Base-by-base conservation (phyloP, 441 rosid species). In the Erysimum cheiri region DNA sequence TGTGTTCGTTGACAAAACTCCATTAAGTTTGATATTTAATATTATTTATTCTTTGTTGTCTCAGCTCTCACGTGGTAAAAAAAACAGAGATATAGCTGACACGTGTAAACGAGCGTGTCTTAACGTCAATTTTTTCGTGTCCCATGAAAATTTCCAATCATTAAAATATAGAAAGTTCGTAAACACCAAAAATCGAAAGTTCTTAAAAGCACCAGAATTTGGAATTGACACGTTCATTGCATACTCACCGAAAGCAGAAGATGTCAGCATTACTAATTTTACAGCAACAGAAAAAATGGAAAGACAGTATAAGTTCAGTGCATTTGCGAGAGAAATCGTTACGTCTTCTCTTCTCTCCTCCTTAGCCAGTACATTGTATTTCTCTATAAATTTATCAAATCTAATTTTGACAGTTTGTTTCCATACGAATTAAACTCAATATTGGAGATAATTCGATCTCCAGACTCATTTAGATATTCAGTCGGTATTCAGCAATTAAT, bases 261-360 rank as follows among this genome's bases (percentile, higher is more conserved):
- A 55, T 60, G 69, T 73, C 73, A 74, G 35, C 36, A 35, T 74
- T 65, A 50, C 46, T 59, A 28, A 35, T 26, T 44, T 59, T 44
- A 44, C 44, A 36, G n/a, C 3, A 52, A 12, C 3, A 26, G 24
- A n/a, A 14, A 3, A 41, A 48, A n/a, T 46, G 28, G 35, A 52
- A 49, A 65, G 67, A 57, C 56, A 49, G 72, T 53, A 57, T 74
- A 74, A 67, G 78, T 74, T 74, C 78, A 74, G 11, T 74, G 78
- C 31, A 74, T 74, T 63, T 67, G 14, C 28, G 5, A 60, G 3
- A 8, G 41, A 74, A 44, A 35, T 67, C 58, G 69, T 67, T 60
- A 43, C 78, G 73, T 74, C 73, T 56, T 72, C 72, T 33, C 43
- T 60, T 71, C 19, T 43, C 48, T 63, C 7, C 52, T 57, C 53